A percentile compares a stretch with the other conserved stretches of the same genome.
Evolutionary conservation across 495 filamentous ascomycete genomes (phyloP).

Genomic region (Pseudotulostoma volvatum): DNA sequence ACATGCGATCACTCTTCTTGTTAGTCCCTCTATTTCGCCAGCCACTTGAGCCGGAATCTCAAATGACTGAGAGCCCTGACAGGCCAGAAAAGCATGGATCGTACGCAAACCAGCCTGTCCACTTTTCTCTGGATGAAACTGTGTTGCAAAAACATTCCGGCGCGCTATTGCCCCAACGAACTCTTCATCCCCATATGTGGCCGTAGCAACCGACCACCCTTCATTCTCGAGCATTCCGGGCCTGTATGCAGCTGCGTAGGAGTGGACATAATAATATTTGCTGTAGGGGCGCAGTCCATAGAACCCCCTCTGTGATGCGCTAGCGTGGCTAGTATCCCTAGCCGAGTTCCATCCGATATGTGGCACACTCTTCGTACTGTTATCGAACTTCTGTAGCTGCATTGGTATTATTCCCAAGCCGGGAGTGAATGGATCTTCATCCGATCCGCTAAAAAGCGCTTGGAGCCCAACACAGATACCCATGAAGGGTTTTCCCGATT

Average conservation of each 20-base stretch:
- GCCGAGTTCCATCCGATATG: slow-evolving; percentile 98
- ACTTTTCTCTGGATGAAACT: slow-evolving; percentile 97
- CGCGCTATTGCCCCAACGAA: slow-evolving; percentile 84
- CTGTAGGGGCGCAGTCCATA: slow-evolving; percentile 63
- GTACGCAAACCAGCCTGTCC: slow-evolving; percentile 74
- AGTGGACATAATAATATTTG: slow-evolving; percentile 98
- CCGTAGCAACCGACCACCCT: slow-evolving; percentile 82
- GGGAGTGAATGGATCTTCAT: slow-evolving; percentile 50
- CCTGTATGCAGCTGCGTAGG: slow-evolving; percentile 68
- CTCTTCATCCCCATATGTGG: slow-evolving; percentile 69
- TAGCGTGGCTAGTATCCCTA: slow-evolving; percentile 30
- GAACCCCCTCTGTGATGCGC: slow-evolving; percentile 35
- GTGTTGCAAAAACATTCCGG: slow-evolving; percentile 74
- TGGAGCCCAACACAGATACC: slow-evolving; percentile 94
- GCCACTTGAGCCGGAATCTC: slow-evolving; percentile 11
- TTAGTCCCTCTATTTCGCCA: slow-evolving; percentile 45
- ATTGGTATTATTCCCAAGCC: slow-evolving; percentile 64
- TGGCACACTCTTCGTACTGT: slow-evolving; percentile 69
- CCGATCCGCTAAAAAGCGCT: slow-evolving; percentile 71
- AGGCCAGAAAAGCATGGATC: slow-evolving; percentile 68
- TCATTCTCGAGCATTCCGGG: slow-evolving; percentile 52
- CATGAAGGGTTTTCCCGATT: slow-evolving; percentile 87
- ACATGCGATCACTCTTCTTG: slow-evolving; percentile 82
- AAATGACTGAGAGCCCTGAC: slow-evolving; percentile 24
- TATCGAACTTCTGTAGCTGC: slow-evolving; percentile 57